These are phyloP conservation scores for Salix brachista DNA, from an alignment of 345 rosid species.

Conservation along the genomic window DNA sequence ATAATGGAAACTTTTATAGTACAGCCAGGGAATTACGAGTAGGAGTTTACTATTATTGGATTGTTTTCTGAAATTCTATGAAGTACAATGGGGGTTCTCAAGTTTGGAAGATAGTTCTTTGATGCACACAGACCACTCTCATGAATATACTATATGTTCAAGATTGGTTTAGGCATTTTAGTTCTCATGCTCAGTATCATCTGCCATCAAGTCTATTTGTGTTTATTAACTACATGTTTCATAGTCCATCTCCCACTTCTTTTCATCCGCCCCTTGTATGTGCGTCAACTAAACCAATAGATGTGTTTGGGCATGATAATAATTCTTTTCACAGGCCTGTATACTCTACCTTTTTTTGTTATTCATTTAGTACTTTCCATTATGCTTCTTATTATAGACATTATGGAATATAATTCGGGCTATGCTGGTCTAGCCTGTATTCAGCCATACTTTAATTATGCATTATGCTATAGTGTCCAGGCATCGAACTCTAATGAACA, in stretches of 20 bases:
- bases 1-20: not conserved
- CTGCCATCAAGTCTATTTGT: not conserved
- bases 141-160: not conserved
- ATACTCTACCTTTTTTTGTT: not conserved
- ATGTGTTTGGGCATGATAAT: not conserved
- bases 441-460: not conserved
- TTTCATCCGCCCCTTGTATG: not conserved
- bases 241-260: not conserved
- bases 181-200: not conserved
- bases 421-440: constrained; percentile 2
- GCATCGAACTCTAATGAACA: constrained; percentile 89
- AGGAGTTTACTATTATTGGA: not conserved
- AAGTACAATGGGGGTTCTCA: not conserved
- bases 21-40: not conserved
- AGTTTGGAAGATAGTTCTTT: not conserved
- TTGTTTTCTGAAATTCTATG: not conserved
- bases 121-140: not conserved
- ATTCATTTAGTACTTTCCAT: not conserved
- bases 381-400: not conserved
- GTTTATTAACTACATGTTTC: not conserved
- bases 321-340: not conserved
- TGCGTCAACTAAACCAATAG: not conserved
- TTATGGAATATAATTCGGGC: not conserved
- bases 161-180: not conserved
- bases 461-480: constrained; percentile 57